Base-by-base conservation (phyloP, 805 yeast species). In the Teunomyces gatunensis region DNA sequence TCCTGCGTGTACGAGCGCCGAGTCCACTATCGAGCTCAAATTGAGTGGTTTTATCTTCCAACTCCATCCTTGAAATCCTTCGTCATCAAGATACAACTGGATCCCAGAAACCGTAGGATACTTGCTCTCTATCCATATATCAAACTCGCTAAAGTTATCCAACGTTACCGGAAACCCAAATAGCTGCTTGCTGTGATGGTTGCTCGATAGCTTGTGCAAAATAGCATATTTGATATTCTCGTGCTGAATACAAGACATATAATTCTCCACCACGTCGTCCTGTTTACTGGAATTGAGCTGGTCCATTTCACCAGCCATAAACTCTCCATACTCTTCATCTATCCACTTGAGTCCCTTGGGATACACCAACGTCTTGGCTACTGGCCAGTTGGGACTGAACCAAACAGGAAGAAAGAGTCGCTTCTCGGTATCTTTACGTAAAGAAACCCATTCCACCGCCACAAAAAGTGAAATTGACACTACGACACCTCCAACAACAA, bases 11-110 rank as follows among this genome's bases (percentile, higher is more conserved):
- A 59, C 52, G 32, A 64, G 41, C 7, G 59, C 51, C 23, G 55
- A 57, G 36, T 55, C 52, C 20, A 55, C 39, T 5, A 53, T 49
- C 2, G 64, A 46, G 2, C 47, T 40, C 42, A 64, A 44, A 34
- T 56, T 55, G 5, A 69, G 48, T 43, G 61, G 67, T 45, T 63
- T 63, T 18, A 69, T 54, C 10, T 43, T 34, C 75, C 75, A 69
- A 0, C 30, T 30, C 18, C 55, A 37, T 17, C 23, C 40, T 32
- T 6, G 11, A 2, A 32, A 7, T 13, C 18, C 34, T 13, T 4
- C 18, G 17, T 7, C 15, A 32, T 45, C 21, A n/a, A 63, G 46
- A 4, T 52, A 48, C 10, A 68, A 42, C 34, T 53, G 51, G 12
- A 64, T 41, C 0, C 75, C 75, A 5, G 68, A 65, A 1, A 70